Evolutionary conservation across 2,329 filamentous ascomycete species (phyloP), one percentile per base, ranked within the genome.

Genomic region (Fusarium chaquense): DNA sequence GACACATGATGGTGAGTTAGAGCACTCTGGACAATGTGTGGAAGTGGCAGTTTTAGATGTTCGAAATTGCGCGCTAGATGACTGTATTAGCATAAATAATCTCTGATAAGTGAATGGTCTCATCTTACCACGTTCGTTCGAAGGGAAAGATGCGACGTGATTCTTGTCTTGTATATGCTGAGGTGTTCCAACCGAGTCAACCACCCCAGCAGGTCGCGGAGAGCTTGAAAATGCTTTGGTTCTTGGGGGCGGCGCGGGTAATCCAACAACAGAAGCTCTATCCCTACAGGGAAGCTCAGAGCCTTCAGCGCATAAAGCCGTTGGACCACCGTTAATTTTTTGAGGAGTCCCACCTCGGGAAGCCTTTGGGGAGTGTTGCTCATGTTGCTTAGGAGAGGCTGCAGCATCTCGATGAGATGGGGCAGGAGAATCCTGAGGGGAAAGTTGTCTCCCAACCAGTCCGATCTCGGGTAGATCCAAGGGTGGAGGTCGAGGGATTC

Each of bases 391-490:
- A 4, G 57, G 30, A 11, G 18, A 40, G 22, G 16, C n/a, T 22
- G 30, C 13, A 16, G 32, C 3, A 7, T 38, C 26, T 38, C 32
- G 36, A 18, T 16, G 24, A 6, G 22, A 22, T n/a, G 15, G 16
- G 49, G 28, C 11, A 9, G 47, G 41, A 46, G 28, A 38, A 15
- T 18, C 22, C 0, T 46, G 16, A 2, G 47, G 40, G 11, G 58
- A 40, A 44, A 36, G 12, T 30, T 30, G 32, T 18, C 26, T 45
- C 16, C 56, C 60, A 11, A 22, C 15, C 15, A 71, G 36, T 7
- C 65, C 67, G 30, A 73, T 33, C 33, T 73, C 71, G 30, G 67
- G 63, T 35, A 74, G 55, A 43, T 73, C 62, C 6, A 71, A 44
- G 15, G 71, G 62, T 18, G 44, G 20, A 16, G 40, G 22, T 24